A percentile compares a stretch with the other conserved stretches of the same genome.
Conservation (phyloP, 2,329 filamentous ascomycete species). For the Ophioceras dolichostomum region DNA sequence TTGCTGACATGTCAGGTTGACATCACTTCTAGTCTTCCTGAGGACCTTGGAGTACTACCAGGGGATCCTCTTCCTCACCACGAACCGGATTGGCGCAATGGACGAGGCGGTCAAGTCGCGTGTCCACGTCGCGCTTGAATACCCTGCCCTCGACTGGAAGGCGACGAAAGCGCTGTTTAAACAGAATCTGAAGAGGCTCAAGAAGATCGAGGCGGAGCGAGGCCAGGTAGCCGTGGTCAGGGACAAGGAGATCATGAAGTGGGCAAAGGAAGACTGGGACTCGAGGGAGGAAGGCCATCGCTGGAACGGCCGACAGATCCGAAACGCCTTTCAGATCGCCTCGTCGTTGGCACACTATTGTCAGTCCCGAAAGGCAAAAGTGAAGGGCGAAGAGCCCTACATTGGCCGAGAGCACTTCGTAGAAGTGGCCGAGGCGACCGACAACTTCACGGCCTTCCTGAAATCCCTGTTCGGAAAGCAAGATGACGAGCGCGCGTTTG, state of each 20-base stretch:
- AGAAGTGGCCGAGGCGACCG: no score
- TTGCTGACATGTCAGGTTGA: no score
- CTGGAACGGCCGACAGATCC: constrained; percentile 18
- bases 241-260: not conserved
- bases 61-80: not conserved
- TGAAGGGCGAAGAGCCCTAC: no score
- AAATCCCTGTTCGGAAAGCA: no score
- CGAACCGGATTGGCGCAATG: constrained; percentile 16
- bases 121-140: constrained; percentile 20
- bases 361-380: no score
- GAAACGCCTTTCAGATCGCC: constrained; percentile 18
- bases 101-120: constrained; percentile 23
- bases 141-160: constrained; percentile 15
- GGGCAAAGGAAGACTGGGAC: not conserved
- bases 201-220: not conserved
- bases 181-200: not conserved
- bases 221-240: not conserved
- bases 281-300: not conserved
- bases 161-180: not conserved
- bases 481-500: no score
- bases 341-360: no score
- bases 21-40: not conserved
- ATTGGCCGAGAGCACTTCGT: no score
- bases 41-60: not conserved
- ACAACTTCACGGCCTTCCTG: no score